These are phyloP conservation scores for Candida chilensis DNA, from an alignment of 805 yeast species.

Conservation along the genomic window DNA sequence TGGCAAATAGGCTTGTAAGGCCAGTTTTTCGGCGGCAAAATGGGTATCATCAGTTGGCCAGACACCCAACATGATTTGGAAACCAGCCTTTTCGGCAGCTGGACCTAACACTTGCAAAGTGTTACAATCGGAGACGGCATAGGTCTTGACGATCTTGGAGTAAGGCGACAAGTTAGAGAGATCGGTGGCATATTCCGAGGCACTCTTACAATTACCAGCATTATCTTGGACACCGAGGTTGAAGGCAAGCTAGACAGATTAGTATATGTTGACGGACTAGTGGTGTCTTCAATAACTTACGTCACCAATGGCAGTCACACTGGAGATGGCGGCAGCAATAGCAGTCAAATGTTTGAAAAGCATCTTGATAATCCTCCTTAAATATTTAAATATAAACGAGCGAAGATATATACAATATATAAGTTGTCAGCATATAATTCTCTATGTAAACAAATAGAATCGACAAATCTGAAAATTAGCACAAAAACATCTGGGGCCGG, in stretches of 20 bases:
- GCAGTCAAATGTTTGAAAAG: constrained; percentile 30
- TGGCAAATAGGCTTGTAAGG: constrained; percentile 67
- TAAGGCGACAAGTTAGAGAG: constrained; percentile 48
- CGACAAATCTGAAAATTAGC: too few species aligned
- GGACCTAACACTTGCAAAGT: constrained; percentile 81
- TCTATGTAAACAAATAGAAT: too few species aligned
- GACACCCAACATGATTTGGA: constrained; percentile 73
- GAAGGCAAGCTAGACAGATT: constrained; percentile 48
- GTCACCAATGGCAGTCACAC: constrained; percentile 52
- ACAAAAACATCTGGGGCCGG: too few species aligned
- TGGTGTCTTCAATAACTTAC: constrained; percentile 14
- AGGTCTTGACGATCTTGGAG: constrained; percentile 67
- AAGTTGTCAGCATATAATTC: too few species aligned
- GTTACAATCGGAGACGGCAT: constrained; percentile 92
- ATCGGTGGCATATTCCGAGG: constrained; percentile 64
- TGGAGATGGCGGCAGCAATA: constrained; percentile 37
- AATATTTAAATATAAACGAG: too few species aligned
- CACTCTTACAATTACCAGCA: constrained; percentile 67
- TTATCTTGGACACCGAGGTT: constrained; percentile 79
- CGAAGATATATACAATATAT: too few species aligned
- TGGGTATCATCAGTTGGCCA: constrained; percentile 91
- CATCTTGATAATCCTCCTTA: too few species aligned
- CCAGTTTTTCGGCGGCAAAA: constrained; percentile 64
- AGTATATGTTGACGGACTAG: constrained; percentile 2
- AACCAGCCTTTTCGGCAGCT: constrained; percentile 71